Evolutionary conservation across 2,329 filamentous ascomycete genomes (phyloP).

Genomic region (Alternaria sp.): DNA sequence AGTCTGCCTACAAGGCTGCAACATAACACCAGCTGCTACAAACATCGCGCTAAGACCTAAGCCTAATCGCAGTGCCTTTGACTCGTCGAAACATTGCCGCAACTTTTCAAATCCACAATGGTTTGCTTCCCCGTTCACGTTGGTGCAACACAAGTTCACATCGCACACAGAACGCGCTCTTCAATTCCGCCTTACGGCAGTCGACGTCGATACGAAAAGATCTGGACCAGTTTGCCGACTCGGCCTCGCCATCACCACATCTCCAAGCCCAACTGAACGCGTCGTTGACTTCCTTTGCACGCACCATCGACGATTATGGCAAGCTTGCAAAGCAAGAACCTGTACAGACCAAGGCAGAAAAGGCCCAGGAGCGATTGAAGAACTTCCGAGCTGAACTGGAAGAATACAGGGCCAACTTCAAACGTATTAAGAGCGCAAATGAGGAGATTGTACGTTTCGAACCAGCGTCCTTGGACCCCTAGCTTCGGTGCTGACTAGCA

Average conservation of each 20-base stretch:
- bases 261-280: conserved; percentile 62
- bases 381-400: conserved; percentile 84
- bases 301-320: conserved; percentile 92
- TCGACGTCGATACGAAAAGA: conserved; percentile 81
- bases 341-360: conserved; percentile 88
- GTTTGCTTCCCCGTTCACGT: conserved; percentile 20
- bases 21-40: not conserved
- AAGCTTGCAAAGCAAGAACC: conserved; percentile 86
- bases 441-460: conserved; percentile 70
- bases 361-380: conserved; percentile 84
- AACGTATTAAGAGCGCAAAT: conserved; percentile 76
- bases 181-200: conserved; percentile 87
- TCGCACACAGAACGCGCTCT: conserved; percentile 73
- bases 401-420: conserved; percentile 80
- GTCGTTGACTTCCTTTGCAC: conserved; percentile 79
- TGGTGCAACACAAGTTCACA: conserved; percentile 15
- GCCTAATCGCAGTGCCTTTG: no score
- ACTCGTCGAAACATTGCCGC: not conserved
- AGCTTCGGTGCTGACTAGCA: conserved; percentile 10
- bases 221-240: conserved; percentile 73
- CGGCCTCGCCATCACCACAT: conserved; percentile 65
- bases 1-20: conserved; percentile 20
- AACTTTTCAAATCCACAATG: conserved; percentile 18
- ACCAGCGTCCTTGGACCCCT: not conserved
- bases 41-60: not conserved